Conservation (phyloP, 2,329 filamentous ascomycete species). For the Fusarium verrucosum region DNA sequence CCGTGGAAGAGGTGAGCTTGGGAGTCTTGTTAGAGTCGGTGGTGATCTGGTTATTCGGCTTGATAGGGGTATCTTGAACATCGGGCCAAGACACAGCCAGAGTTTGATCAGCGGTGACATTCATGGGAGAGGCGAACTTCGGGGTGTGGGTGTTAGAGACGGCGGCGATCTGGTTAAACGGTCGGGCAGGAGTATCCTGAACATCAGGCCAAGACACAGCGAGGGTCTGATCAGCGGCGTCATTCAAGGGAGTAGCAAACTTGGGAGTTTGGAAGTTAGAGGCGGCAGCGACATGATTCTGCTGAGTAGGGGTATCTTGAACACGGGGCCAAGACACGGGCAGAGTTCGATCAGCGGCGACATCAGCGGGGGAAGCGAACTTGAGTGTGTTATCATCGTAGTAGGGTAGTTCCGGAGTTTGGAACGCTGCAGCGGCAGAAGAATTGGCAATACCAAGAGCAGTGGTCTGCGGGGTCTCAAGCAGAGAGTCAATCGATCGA, state of each 20-base stretch:
- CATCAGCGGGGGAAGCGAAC: not conserved
- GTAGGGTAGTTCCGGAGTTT: conserved; percentile 17
- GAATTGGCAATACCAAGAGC: not conserved
- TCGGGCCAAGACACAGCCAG: conserved; percentile 1
- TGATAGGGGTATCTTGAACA: not conserved
- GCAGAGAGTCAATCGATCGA: not conserved
- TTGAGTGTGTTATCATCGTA: conserved; percentile 7
- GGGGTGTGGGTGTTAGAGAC: not conserved
- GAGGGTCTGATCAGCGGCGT: not conserved
- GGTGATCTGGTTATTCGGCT: not conserved
- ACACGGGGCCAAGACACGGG: conserved; percentile 1
- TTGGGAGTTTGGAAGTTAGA: not conserved
- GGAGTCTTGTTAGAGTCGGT: not conserved
- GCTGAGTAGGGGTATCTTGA: not conserved
- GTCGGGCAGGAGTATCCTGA: not conserved
- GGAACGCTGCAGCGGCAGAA: not conserved
- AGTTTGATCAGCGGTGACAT: not conserved
- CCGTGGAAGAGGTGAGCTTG: not conserved
- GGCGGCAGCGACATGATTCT: not conserved
- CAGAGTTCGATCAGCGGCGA: not conserved
- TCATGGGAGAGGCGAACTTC: not conserved
- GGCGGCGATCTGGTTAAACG: not conserved
- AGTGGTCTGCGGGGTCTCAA: conserved; percentile 7
- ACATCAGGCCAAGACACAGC: conserved; percentile 3
- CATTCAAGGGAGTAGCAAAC: not conserved